Conservation (phyloP, 2,329 filamentous ascomycete genomes). For the Aspergillus floridensis region DNA sequence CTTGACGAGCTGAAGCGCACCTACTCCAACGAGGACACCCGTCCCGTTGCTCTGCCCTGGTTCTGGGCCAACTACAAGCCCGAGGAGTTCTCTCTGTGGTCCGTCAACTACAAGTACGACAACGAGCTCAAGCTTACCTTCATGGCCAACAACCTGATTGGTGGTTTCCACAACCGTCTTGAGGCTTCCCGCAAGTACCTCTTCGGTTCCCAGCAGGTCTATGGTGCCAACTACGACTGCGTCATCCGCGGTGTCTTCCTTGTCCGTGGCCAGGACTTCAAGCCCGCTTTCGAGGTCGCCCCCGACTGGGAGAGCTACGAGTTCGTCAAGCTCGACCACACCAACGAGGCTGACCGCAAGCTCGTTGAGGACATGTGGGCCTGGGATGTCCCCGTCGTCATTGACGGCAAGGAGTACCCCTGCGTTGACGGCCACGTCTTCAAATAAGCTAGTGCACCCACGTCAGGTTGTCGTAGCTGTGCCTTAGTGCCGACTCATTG, state of each 20-base stretch:
- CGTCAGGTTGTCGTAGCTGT: slow-evolving; percentile 6
- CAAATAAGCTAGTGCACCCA: slow-evolving; percentile 67
- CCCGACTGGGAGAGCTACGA: slow-evolving; percentile 96
- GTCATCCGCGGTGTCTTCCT: slow-evolving; percentile 92
- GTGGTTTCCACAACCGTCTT: slow-evolving; percentile 95
- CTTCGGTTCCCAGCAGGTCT: slow-evolving; percentile 88
- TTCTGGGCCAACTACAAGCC: slow-evolving; percentile 98
- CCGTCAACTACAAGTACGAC: slow-evolving; percentile 97
- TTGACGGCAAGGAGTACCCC: slow-evolving; percentile 83
- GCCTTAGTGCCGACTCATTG: slow-evolving; percentile 1
- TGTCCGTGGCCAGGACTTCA: slow-evolving; percentile 83
- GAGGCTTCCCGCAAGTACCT: slow-evolving; percentile 98
- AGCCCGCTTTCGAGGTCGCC: slow-evolving; percentile 90
- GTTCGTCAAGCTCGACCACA: slow-evolving; percentile 94
- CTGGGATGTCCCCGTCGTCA: slow-evolving; percentile 80
- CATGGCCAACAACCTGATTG: slow-evolving; percentile 99
- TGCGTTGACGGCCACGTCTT: slow-evolving; percentile 96
- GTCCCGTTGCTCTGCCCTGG: slow-evolving; percentile 80
- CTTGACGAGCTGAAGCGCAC: slow-evolving; percentile 98
- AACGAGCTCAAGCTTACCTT: slow-evolving; percentile 94
- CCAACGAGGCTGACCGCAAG: slow-evolving; percentile 77
- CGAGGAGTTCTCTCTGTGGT: slow-evolving; percentile 94
- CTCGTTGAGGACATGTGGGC: slow-evolving; percentile 85
- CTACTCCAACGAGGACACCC: slow-evolving; percentile 94
- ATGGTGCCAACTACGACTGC: slow-evolving; percentile 82